phyloP scores from a whole-genome alignment of 2,329 filamentous ascomycete genomes.

The Cercospora sojina region DNA sequence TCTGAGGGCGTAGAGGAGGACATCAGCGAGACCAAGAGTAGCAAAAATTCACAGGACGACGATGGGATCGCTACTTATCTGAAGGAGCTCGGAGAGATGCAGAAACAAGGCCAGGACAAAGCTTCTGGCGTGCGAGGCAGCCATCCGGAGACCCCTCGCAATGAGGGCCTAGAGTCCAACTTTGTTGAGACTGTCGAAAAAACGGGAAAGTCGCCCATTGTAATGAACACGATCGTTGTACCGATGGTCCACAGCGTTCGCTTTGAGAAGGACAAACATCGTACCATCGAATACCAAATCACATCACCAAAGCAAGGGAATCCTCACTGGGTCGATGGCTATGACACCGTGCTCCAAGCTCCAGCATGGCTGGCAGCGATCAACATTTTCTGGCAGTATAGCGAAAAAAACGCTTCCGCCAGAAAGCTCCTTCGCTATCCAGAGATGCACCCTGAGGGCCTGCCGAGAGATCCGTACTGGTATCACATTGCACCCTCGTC shows the following conservation, averaged over 20 bases:
- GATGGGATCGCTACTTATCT: neutral
- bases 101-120: neutral
- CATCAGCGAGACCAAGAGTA: neutral
- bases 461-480: neutral
- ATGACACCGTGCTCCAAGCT: neutral
- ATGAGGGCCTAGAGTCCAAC: neutral
- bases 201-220: neutral
- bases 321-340: neutral
- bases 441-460: neutral
- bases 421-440: neutral
- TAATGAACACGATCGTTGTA: neutral
- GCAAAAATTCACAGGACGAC: neutral
- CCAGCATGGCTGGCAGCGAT: conserved; percentile 1
- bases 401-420: neutral
- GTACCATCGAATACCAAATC: conserved; percentile 1
- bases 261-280: neutral
- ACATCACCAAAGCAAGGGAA: neutral
- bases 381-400: neutral
- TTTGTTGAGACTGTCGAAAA: neutral
- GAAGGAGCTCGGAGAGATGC: neutral
- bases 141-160: neutral
- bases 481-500: conserved; percentile 6
- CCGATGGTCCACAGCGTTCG: neutral
- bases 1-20: neutral
- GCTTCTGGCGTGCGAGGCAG: neutral